Percentiles rank a stretch among this genome's conserved stretches.
phyloP scores from a whole-genome alignment of 202 grass and related monocot genomes.

The Zoysia matrella region DNA sequence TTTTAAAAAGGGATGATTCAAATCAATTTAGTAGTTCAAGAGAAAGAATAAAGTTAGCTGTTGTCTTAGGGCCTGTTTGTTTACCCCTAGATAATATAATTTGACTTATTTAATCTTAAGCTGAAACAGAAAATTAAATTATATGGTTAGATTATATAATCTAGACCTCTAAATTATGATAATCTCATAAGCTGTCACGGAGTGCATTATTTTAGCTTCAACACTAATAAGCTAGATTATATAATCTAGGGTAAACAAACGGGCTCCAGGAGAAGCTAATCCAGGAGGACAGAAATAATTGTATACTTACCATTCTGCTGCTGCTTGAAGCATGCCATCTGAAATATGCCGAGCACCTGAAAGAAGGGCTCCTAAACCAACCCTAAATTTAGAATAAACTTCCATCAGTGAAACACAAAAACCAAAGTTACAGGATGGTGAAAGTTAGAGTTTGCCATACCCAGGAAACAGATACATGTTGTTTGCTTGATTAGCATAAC shows the following conservation, averaged over 20 bases:
- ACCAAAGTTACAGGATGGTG: constrained; percentile 9
- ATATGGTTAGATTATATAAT: no score
- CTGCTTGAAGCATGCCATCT: constrained; percentile 93
- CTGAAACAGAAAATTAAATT: no score
- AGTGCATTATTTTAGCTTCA: no score
- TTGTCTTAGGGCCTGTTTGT: neutral
- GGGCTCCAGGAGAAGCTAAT: constrained; percentile 17
- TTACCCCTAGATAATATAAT: no score
- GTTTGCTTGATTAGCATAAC: constrained; percentile 32
- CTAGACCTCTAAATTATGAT: no score
- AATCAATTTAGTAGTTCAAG: neutral
- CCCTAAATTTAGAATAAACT: constrained; percentile 58
- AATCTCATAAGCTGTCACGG: no score
- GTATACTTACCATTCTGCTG: constrained; percentile 82
- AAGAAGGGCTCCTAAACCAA: constrained; percentile 97
- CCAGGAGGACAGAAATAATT: constrained; percentile 8
- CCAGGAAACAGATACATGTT: constrained; percentile 13
- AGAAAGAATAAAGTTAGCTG: neutral
- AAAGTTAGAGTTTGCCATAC: constrained; percentile 54
- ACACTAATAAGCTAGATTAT: no score
- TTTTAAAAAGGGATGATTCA: neutral
- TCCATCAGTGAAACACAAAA: constrained; percentile 40
- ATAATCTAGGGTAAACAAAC: neutral
- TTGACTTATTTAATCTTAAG: no score
- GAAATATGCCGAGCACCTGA: constrained; percentile 86